These are phyloP conservation scores for Pleurotus salmoneostramineus DNA, from an alignment of 768 basidiomycete species.

Conservation along the genomic window DNA sequence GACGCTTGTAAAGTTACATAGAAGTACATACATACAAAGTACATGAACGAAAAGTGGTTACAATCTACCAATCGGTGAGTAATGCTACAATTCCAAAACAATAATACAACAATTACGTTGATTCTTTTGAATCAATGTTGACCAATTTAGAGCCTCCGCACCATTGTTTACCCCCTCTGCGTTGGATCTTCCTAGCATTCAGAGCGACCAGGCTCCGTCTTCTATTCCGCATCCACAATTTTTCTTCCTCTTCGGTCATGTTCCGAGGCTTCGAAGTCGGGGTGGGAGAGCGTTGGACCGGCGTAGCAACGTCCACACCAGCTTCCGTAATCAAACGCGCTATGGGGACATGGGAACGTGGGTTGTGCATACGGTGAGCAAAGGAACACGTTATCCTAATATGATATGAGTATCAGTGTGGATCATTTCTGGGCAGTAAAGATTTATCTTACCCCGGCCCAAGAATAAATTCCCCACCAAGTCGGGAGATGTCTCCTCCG, in stretches of 20 bases:
- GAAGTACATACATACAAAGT: not conserved
- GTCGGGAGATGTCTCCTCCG: conserved; percentile 56
- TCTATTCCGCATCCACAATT: not conserved
- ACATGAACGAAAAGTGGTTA: not conserved
- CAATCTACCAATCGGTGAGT: not conserved
- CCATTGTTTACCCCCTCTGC: conserved; percentile 4
- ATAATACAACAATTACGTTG: not conserved
- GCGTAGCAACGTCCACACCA: conserved; percentile 5
- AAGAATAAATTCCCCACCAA: conserved; percentile 74
- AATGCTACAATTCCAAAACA: not conserved
- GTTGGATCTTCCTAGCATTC: conserved; percentile 1
- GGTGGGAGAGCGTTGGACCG: not conserved
- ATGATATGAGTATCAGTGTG: not conserved
- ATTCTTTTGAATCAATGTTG: not conserved
- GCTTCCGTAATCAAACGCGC: conserved; percentile 1
- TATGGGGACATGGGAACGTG: conserved; percentile 4
- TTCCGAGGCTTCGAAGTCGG: not conserved
- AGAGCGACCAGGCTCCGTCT: not conserved
- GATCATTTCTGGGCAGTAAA: not conserved
- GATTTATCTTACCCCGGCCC: conserved; percentile 44
- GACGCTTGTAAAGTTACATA: too few species aligned
- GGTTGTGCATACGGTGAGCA: conserved; percentile 9
- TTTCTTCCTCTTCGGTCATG: conserved; percentile 6
- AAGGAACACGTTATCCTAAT: conserved; percentile 12
- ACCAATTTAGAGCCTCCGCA: conserved; percentile 1